Conservation (phyloP, 1,284 basidiomycete species). For the Ustilago shanxiensis region DNA sequence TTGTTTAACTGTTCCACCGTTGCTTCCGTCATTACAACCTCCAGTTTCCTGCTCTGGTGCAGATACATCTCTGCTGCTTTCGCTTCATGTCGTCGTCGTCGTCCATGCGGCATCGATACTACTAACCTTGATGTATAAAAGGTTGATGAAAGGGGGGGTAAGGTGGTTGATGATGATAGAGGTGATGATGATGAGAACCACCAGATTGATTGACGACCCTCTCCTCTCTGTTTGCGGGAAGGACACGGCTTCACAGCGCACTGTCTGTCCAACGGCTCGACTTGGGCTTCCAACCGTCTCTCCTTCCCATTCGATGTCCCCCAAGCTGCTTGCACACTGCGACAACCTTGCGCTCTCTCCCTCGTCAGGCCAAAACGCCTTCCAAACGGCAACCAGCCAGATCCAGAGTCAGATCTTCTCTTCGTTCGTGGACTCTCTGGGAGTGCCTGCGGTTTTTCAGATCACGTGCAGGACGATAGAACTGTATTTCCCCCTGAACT, state of each 20-base stretch:
- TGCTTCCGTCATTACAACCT: not conserved
- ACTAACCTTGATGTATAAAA: constrained; percentile 49
- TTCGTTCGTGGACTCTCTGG: not conserved
- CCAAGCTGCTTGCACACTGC: not conserved
- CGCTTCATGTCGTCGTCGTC: not conserved
- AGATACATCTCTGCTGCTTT: constrained; percentile 4
- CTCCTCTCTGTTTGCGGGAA: not conserved
- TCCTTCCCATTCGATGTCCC: too few relatives aligned
- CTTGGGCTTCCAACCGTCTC: too few relatives aligned
- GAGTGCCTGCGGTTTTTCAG: not conserved
- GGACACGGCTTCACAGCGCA: not conserved
- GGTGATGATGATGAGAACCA: constrained; percentile 17
- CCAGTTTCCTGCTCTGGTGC: constrained; percentile 11
- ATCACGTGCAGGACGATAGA: not conserved
- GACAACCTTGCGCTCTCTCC: not conserved
- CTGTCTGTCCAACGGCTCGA: too few relatives aligned
- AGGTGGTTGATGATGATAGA: constrained; percentile 31
- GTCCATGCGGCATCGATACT: constrained; percentile 5
- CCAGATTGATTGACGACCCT: not conserved
- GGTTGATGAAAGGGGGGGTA: constrained; percentile 38
- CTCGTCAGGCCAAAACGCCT: too few relatives aligned
- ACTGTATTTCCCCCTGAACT: too few relatives aligned
- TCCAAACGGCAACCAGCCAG: not conserved
- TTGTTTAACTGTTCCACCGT: not conserved
- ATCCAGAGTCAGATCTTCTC: not conserved